Conservation (phyloP, 2,329 filamentous ascomycete species). For the Plectosphaerella sp. region DNA sequence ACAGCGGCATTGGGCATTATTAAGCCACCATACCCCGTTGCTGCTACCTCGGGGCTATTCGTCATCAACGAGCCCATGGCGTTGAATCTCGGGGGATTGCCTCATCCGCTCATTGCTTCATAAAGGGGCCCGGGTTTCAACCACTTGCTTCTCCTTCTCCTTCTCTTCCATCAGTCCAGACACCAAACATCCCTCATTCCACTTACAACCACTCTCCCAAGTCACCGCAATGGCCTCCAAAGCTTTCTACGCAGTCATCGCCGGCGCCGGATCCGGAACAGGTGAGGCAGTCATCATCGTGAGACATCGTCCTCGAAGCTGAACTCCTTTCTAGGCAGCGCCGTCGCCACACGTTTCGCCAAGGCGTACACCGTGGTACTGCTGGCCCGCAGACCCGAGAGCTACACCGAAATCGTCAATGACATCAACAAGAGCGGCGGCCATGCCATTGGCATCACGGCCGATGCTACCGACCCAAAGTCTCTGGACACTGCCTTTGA, state of each 20-base stretch:
- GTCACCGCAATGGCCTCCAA: slow-evolving; percentile 21
- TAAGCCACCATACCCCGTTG: not conserved
- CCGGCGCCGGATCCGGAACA: slow-evolving; percentile 69
- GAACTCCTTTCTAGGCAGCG: slow-evolving; percentile 26
- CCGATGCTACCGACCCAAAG: slow-evolving; percentile 52
- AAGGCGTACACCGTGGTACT: slow-evolving; percentile 68
- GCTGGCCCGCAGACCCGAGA: slow-evolving; percentile 64
- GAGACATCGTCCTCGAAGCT: not conserved
- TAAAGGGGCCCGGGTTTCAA: too few species aligned
- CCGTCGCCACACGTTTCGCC: slow-evolving; percentile 54
- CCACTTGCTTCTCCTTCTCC: too few species aligned
- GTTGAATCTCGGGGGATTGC: not conserved
- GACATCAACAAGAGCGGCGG: slow-evolving; percentile 68
- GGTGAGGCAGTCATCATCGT: slow-evolving; percentile 20
- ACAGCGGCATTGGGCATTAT: not conserved
- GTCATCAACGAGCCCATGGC: not conserved
- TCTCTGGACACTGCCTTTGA: slow-evolving; percentile 47
- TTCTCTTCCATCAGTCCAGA: too few species aligned
- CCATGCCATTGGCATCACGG: slow-evolving; percentile 63
- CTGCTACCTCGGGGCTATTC: not conserved
- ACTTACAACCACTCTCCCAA: too few species aligned
- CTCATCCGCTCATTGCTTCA: not conserved
- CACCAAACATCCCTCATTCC: too few species aligned
- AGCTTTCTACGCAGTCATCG: slow-evolving; percentile 59
- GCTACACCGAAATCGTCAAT: slow-evolving; percentile 59